Evolutionary conservation across 169 alveolate species (phyloP).

Genomic region (Eimeria praecox): DNA sequence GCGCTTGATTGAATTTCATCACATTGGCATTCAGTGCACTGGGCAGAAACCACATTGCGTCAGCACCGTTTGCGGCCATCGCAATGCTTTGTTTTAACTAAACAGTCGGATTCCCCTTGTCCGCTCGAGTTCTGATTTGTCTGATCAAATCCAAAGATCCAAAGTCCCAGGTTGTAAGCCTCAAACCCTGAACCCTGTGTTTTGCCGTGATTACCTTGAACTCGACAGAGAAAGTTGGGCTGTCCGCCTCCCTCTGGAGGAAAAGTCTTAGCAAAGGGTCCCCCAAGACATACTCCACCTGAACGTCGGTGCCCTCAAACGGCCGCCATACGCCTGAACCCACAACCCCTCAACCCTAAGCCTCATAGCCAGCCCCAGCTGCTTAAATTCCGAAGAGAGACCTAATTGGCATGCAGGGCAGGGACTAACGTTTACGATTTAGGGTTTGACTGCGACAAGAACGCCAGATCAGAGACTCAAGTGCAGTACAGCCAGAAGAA

Average conservation of each 20-base stretch:
- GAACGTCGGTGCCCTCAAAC: constrained; percentile 72
- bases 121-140: too few relatives aligned
- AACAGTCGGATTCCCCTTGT: too few relatives aligned
- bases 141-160: too few relatives aligned
- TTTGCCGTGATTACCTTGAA: constrained; percentile 25
- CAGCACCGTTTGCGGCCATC: constrained; percentile 94
- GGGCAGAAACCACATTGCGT: constrained; percentile 97
- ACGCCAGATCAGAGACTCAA: not conserved
- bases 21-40: constrained; percentile 90
- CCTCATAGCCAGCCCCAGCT: not conserved
- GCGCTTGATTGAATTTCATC: constrained; percentile 48
- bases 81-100: constrained; percentile 83
- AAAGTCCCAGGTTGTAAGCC: too few relatives aligned
- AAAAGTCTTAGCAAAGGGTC: constrained; percentile 71
- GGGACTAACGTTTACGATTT: not conserved
- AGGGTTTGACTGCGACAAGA: not conserved
- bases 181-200: not conserved
- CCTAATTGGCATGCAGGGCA: not conserved
- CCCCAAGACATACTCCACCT: constrained; percentile 65
- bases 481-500: too few relatives aligned
- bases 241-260: constrained; percentile 43
- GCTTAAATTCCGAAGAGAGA: not conserved
- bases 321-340: constrained; percentile 75
- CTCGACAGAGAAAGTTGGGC: constrained; percentile 69
- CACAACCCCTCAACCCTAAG: not conserved